Percentiles rank a stretch among this genome's conserved stretches.
These are phyloP conservation scores for Plasmodium cynomolgi DNA, from an alignment of 169 alveolate species.

Conservation along the genomic window DNA sequence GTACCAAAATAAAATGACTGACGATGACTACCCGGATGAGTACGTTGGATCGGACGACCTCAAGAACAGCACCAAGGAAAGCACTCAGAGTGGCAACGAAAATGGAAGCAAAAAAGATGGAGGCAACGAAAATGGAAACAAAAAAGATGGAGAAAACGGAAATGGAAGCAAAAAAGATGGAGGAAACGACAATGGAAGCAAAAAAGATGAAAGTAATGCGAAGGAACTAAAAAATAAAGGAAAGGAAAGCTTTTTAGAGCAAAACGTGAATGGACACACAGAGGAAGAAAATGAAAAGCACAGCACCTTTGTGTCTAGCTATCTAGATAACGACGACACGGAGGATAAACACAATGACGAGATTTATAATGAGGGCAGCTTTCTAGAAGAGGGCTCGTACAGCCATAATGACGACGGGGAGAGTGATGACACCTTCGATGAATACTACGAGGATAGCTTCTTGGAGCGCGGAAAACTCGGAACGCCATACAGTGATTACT, in stretches of 20 bases:
- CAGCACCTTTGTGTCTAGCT: conserved; percentile 4
- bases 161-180: too few species aligned
- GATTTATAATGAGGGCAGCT: conserved; percentile 6
- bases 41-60: neutral
- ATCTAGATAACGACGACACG: neutral
- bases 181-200: neutral
- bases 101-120: too few species aligned
- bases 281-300: neutral
- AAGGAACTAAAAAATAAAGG: neutral
- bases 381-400: conserved; percentile 6
- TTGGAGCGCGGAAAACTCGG: conserved; percentile 15
- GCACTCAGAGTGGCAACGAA: too few species aligned
- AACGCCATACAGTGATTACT: neutral
- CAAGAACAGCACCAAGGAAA: too few species aligned
- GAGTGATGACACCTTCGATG: neutral
- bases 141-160: neutral
- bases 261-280: neutral
- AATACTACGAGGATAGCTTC: conserved; percentile 20
- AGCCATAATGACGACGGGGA: neutral
- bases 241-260: conserved; percentile 24
- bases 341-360: neutral
- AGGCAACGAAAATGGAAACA: neutral
- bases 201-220: neutral
- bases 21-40: neutral
- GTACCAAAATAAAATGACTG: neutral